phyloP scores from a whole-genome alignment of 768 basidiomycete genomes.

The Aureoboletus auriporus region DNA sequence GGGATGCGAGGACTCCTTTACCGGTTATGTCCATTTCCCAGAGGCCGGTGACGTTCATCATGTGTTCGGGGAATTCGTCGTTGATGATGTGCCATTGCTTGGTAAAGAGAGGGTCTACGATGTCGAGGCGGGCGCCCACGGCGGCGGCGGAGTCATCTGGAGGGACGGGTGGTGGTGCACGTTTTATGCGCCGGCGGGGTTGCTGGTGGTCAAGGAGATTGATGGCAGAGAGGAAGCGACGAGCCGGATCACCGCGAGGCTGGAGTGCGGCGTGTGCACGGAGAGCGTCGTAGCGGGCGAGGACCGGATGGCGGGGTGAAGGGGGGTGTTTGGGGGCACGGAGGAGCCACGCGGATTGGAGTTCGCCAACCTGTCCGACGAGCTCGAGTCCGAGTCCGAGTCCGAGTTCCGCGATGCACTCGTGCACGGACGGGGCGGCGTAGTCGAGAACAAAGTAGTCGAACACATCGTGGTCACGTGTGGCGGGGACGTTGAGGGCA shows the following conservation, averaged over 20 bases:
- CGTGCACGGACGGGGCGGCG: slow-evolving; percentile 52
- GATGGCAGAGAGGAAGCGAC: slow-evolving; percentile 51
- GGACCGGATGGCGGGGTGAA: slow-evolving; percentile 30
- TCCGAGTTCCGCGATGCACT: slow-evolving; percentile 41
- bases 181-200: slow-evolving; percentile 66
- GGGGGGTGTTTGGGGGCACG: slow-evolving; percentile 41
- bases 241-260: slow-evolving; percentile 37
- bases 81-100: slow-evolving; percentile 96
- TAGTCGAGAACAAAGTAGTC: slow-evolving; percentile 84
- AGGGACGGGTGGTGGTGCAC: slow-evolving; percentile 61
- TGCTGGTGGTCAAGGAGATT: slow-evolving; percentile 58
- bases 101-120: slow-evolving; percentile 78
- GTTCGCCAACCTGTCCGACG: slow-evolving; percentile 84
- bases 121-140: slow-evolving; percentile 57
- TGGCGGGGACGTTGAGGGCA: slow-evolving; percentile 18
- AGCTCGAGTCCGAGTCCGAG: slow-evolving; percentile 82
- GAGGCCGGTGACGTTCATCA: slow-evolving; percentile 89
- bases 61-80: slow-evolving; percentile 71
- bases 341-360: slow-evolving; percentile 80
- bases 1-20: slow-evolving; percentile 76
- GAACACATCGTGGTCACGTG: slow-evolving; percentile 56
- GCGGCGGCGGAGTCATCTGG: slow-evolving; percentile 37
- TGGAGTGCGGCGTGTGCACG: slow-evolving; percentile 31
- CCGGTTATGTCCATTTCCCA: slow-evolving; percentile 94
- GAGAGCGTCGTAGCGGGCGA: slow-evolving; percentile 46